These are phyloP conservation scores for Podospora tetraspora DNA, from an alignment of 495 filamentous ascomycete genomes.

Conservation along the genomic window DNA sequence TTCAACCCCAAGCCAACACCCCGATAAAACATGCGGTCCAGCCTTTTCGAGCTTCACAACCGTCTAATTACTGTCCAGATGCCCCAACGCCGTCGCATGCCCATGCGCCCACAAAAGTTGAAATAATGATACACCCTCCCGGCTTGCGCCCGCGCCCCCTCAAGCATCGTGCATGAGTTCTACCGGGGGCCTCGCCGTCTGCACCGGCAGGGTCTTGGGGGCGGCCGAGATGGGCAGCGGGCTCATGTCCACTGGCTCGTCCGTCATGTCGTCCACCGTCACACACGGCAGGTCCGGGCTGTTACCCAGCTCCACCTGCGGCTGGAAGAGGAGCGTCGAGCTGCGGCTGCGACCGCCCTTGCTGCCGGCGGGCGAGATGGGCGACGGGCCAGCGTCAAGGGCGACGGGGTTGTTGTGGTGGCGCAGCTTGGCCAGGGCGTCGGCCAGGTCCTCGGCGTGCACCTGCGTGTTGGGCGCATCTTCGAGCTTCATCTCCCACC, in stretches of 20 bases:
- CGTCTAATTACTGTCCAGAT: not conserved
- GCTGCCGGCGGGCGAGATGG: constrained; percentile 31
- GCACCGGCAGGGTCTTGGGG: constrained; percentile 55
- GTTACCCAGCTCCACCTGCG: constrained; percentile 49
- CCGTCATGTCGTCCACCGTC: constrained; percentile 82
- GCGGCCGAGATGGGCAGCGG: constrained; percentile 37
- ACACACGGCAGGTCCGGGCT: constrained; percentile 81
- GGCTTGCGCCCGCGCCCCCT: not conserved
- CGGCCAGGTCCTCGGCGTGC: constrained; percentile 81
- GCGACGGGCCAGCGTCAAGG: constrained; percentile 12
- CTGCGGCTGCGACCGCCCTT: constrained; percentile 32
- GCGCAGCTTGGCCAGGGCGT: constrained; percentile 66
- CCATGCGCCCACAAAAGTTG: not conserved
- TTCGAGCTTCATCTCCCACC: constrained; percentile 86
- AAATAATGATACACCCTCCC: not conserved
- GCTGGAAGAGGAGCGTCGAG: constrained; percentile 47
- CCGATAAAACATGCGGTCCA: not conserved
- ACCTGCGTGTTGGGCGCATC: constrained; percentile 91
- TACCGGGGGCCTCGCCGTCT: constrained; percentile 81
- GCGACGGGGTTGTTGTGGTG: constrained; percentile 33
- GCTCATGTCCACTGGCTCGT: constrained; percentile 44
- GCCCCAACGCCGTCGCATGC: not conserved
- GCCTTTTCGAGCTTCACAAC: not conserved
- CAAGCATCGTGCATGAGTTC: constrained; percentile 69
- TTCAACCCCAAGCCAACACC: not conserved